Evolutionary conservation across 192 early-diverging fungal genomes (phyloP), one percentile per base, ranked within the genome.

Genomic region (Coemansia sp.): DNA sequence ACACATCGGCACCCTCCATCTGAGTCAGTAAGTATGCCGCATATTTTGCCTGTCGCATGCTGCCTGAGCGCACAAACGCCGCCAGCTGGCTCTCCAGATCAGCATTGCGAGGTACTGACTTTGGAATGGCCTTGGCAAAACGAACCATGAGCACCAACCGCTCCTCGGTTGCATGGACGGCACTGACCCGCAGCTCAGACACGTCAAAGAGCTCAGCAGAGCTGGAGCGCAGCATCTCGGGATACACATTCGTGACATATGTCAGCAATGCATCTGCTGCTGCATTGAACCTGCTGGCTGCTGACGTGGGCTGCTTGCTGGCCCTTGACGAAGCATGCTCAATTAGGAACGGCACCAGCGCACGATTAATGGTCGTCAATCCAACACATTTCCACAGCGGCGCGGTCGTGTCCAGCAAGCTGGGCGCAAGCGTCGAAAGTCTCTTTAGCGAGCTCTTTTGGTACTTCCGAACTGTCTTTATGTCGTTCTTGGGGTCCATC

Each of bases 351-450:
- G 30, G 80, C 55, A 43, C 59, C 39, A 70, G 35, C 3, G 79
- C 82, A 37, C 83, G 85, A 56, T 92, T 88, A 43, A 94, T 63
- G 6, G 92, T 70, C 7, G 83, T 85, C 32, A 93, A 62, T 8
- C 84, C 83, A 10, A 91, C 83, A 8, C 88, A 80, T 25, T 90
- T 84, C 39, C 96, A 77, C 18, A 94, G 68, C 13, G 86, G 63
- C 2, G 79, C 68, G 19, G 93, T 90, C 1, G 86, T 82, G 35
- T 95, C 94, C 23, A 82, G 50, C 14, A 82, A 51, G 9, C 67
- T 71, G 14, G 84, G 69, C 0, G 84, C 56, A n/a, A 86, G 59
- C 18, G 78, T 68, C 18, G 88, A 85, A 8, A 95, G 70, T 8
- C 78, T 65, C 42, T 86, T 81, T 14, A 87, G 43, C 2, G 88